Conservation (phyloP, 257 asterid species). For the Nicotiana obtusifolia region DNA sequence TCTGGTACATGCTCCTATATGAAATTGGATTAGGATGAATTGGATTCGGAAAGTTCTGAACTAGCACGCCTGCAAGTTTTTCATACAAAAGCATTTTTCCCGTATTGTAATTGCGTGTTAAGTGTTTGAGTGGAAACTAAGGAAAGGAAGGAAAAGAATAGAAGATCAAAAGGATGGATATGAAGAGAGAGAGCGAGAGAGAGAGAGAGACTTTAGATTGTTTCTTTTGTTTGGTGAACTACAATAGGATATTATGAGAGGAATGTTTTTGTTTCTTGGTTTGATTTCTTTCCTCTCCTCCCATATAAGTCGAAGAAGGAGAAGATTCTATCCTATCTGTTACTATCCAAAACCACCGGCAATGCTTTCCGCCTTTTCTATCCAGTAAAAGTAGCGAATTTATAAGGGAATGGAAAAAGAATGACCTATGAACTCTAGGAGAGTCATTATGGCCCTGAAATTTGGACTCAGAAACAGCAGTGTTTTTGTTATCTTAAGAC, state of each 20-base stretch:
- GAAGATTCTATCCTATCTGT: neutral
- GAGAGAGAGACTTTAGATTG: too few relatives aligned
- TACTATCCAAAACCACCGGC: neutral
- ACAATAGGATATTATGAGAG: neutral
- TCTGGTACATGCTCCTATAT: neutral
- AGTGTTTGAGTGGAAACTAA: neutral
- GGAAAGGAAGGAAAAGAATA: neutral
- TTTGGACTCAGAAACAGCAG: neutral
- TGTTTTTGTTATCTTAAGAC: neutral
- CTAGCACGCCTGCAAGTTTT: neutral
- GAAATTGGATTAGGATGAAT: neutral
- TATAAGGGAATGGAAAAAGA: neutral
- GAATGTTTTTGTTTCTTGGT: neutral
- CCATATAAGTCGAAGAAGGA: neutral
- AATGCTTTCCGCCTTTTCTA: neutral
- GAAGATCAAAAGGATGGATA: neutral
- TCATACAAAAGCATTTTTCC: neutral
- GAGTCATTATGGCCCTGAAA: neutral
- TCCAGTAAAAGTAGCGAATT: neutral
- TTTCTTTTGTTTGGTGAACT: neutral
- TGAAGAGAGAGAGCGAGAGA: neutral
- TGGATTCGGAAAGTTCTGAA: neutral
- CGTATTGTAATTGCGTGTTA: neutral
- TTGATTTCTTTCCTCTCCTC: neutral
- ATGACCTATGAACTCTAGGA: neutral